A percentile compares a stretch with the other conserved stretches of the same genome.
Conservation (phyloP, 768 basidiomycete species). For the Candolleomyces aberdarensis region DNA sequence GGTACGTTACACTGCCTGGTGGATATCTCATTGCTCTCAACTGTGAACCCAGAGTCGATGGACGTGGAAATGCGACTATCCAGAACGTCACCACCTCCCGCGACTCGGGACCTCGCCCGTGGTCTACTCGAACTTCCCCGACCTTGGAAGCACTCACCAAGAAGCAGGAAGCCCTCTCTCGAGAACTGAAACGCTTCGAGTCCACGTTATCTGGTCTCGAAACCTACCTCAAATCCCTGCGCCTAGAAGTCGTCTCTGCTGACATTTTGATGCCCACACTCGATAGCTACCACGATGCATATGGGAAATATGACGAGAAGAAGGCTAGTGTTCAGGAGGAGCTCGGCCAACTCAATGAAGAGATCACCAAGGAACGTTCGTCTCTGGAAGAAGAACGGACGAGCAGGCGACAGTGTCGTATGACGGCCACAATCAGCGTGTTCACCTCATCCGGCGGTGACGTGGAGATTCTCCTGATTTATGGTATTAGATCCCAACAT, state of each 20-base stretch:
- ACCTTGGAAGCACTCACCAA: slow-evolving; percentile 22
- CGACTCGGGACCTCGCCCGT: slow-evolving; percentile 8
- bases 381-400: slow-evolving; percentile 12
- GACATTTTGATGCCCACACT: slow-evolving; percentile 25
- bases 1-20: slow-evolving; percentile 18
- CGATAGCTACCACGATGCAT: slow-evolving; percentile 28
- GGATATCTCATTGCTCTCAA: background rate
- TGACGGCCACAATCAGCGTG: slow-evolving; percentile 30
- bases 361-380: slow-evolving; percentile 20
- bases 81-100: slow-evolving; percentile 40
- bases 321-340: slow-evolving; percentile 19
- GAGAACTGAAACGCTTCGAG: slow-evolving; percentile 28
- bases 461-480: slow-evolving; percentile 36
- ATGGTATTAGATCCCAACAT: slow-evolving; percentile 27
- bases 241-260: slow-evolving; percentile 22
- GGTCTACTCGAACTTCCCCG: slow-evolving; percentile 21
- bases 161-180: slow-evolving; percentile 20
- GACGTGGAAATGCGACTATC: slow-evolving; percentile 40
- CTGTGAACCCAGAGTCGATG: slow-evolving; percentile 34
- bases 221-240: slow-evolving; percentile 31
- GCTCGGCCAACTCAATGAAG: slow-evolving; percentile 20
- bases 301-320: slow-evolving; percentile 30
- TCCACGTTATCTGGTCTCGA: slow-evolving; percentile 27
- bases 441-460: slow-evolving; percentile 35
- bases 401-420: slow-evolving; percentile 20